Evolutionary conservation across 139 green algal species (phyloP), one percentile per base, ranked within the genome.

Genomic region (Pleodorina starrii): DNA sequence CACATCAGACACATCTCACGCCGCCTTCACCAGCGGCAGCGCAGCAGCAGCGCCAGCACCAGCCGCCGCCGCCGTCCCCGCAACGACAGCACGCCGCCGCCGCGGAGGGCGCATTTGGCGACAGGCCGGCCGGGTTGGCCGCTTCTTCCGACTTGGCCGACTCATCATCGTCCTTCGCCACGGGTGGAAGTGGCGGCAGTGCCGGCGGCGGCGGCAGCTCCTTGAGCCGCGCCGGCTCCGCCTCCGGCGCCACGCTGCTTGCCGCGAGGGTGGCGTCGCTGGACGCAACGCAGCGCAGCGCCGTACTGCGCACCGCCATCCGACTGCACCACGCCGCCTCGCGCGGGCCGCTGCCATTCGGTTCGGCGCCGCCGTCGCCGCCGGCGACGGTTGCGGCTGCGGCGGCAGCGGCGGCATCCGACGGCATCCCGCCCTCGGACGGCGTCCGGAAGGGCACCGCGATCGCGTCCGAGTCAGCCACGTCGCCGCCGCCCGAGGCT

Each of bases 261-360:
- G 59, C 79, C 10, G 57, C 59, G 2, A 36, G 79, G 23, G 79
- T 86, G 42, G 11, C 63, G 27, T 86, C 79, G 0, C 59, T 86
- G 36, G 79, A 86, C 11, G 79, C 79, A 0, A 57, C 54, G 7
- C 42, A 75, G 59, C 57, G 38, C 36, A 50, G 17, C 29, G 57
- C 79, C 25, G 78, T 54, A 25, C 59, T 75, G 57, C 50, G 78
- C 51, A 73, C 50, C 16, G 78, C 51, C 32, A 32, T 48, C 46
- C 79, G 29, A 10, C 79, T 86, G 29, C 27, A 27, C 35, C 79
- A 57, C 2, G 36, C 79, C 40, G 36, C 79, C 3, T 86, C 79
- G 5, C 76, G 76, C 17, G 78, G 36, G 25, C 27, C 29, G 48
- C 44, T 42, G 14, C 14, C 3, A 27, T 11, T 32, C 17, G 17